Evolutionary conservation across 352 stramenopile species (phyloP), one percentile per base, ranked within the genome.

Genomic region (Phytophthora hibernalis): DNA sequence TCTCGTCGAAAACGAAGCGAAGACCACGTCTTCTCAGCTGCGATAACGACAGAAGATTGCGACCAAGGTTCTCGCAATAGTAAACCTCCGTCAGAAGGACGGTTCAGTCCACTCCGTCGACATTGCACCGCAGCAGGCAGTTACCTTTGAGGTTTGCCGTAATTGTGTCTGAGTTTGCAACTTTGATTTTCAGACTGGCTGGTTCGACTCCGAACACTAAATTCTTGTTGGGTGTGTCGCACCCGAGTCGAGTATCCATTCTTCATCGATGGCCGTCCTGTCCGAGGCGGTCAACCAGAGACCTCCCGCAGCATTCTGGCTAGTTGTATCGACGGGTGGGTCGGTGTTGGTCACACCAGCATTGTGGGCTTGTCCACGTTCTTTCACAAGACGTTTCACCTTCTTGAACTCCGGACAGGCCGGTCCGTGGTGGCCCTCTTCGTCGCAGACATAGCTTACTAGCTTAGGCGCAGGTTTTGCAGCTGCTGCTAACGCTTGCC

Each of bases 361-460:
- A 33, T 18, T 58, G 18, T 68, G 52, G 7, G 21, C 61, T 51
- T 68, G 22, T 2, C 24, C 42, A 37, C 54, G 49, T 0, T 43
- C 16, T 22, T 58, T 61, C 8, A 61, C 6, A 6, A 21, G 15
- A n/a, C 4, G 16, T 13, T 68, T 62, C 1, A 52, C 15, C 1
- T 38, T 16, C 15, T 68, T 33, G 2, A 68, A 31, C 16, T 61
- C 22, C 3, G 61, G 33, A 6, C 24, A 68, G 16, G 22, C 52
- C 0, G 33, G 22, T n/a, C 45, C 52, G 8, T 35, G 43, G 9
- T 68, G 52, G 1, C 61, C 31, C 52, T 68, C 48, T 1, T 62
- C 35, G 16, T 63, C 61, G 35, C 61, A 68, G 7, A 68, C 52
- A 13, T 62, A 56, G 44, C 51, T 63, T 12, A 68, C 44, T 13